phyloP scores from a whole-genome alignment of 2,329 filamentous ascomycete species.

The Dactylellina cionopaga region DNA sequence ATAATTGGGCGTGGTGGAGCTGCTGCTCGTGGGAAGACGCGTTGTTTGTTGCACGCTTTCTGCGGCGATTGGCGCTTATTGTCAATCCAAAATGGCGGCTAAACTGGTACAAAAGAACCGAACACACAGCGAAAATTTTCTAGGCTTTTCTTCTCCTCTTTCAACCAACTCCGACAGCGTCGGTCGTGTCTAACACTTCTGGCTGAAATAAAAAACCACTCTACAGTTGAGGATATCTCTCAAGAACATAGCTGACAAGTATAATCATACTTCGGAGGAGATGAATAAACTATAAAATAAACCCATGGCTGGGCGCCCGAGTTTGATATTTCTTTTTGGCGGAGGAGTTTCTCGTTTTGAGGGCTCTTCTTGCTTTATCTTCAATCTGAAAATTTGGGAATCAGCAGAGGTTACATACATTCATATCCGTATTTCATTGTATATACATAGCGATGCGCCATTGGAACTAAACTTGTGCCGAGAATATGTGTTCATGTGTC shows the following conservation, averaged over 20 bases:
- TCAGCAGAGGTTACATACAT: slow-evolving; percentile 53
- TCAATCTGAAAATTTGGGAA: slow-evolving; percentile 53
- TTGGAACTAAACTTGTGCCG: too few species aligned
- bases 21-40: slow-evolving; percentile 18
- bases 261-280: slow-evolving; percentile 40
- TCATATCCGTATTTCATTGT: not conserved
- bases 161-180: slow-evolving; percentile 50
- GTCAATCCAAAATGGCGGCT: not conserved
- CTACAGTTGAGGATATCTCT: slow-evolving; percentile 10
- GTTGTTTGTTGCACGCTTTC: slow-evolving; percentile 18
- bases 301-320: slow-evolving; percentile 53
- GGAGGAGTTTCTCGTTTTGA: slow-evolving; percentile 46
- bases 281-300: slow-evolving; percentile 35
- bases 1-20: not conserved
- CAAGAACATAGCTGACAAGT: slow-evolving; percentile 19
- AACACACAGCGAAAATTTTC: not conserved
- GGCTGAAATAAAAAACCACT: slow-evolving; percentile 24
- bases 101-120: not conserved
- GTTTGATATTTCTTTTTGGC: slow-evolving; percentile 50
- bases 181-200: not conserved
- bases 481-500: too few species aligned
- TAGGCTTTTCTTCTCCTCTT: slow-evolving; percentile 20
- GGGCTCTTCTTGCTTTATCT: slow-evolving; percentile 29
- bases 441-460: too few species aligned
- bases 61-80: slow-evolving; percentile 20